Evolutionary conservation across 371 early-diverging fungal genomes (phyloP), one percentile per base, ranked within the genome.

Genomic region (Rhizopus sp.): DNA sequence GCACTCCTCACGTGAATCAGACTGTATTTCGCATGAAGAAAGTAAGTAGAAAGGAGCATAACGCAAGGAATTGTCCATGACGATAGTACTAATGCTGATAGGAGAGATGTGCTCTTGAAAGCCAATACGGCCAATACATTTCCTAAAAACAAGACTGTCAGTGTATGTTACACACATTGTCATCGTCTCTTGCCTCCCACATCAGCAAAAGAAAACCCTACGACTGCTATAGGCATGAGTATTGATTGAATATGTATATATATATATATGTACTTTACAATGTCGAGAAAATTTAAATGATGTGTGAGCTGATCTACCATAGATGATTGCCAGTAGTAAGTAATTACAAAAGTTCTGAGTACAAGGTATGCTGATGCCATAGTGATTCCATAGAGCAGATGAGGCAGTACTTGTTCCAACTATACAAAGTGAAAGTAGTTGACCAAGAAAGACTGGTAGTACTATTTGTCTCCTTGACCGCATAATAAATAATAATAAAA

Each of bases 31-130:
- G 66, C 57, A 53, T 63, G 34, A 5, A 74, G 55, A 48, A 63
- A 72, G 12, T 46, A 63, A 9, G 61, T 59, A 0, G 78, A 74
- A 3, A 77, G 54, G 32, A 77, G 40, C 69, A 77, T 72, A 47
- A 77, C 65, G 32, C 78, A 77, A 29, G 78, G 78, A 16, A 74
- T 51, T 3, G 78, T 63, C 78, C 78, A 77, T 29, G 78, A 73
- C 3, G 70, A 66, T 16, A 77, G 50, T 5, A 77, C 57, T 0
- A 77, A 46, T 3, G 75, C 72, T 7, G 78, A 77, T 23, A 77
- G 42, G 16, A 77, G 66, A 0, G 78, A 77, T 7, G 78, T 77
- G 29, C 57, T 72, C 57, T 68, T 73, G 47, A 77, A 77, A 7
- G 78, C 78, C 10, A 72, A 59, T 23, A 77, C 74, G 30, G 72